These are phyloP conservation scores for Hordeum pubiflorum DNA, from an alignment of 202 grass and related monocot genomes.

Conservation along the genomic window DNA sequence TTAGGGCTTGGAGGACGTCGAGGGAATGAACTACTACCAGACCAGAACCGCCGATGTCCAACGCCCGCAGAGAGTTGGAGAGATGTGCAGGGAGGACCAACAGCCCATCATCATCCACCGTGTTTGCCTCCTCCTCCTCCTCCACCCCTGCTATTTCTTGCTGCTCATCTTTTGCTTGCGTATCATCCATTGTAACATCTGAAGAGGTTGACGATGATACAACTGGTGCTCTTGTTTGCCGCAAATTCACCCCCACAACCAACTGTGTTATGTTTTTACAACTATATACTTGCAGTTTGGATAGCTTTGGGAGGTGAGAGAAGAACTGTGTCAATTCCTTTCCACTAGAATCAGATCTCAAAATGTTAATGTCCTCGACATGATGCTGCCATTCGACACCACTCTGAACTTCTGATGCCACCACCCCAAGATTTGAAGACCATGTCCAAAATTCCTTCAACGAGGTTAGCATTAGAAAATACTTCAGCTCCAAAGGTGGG, in stretches of 20 bases:
- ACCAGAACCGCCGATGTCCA: background rate
- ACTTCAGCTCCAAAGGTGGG: background rate
- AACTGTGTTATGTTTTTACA: background rate
- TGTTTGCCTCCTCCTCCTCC: background rate
- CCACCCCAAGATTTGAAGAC: background rate
- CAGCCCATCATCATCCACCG: background rate
- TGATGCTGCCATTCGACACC: background rate
- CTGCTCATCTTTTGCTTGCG: background rate
- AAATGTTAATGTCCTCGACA: background rate
- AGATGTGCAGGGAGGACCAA: background rate
- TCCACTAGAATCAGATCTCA: background rate
- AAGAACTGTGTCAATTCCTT: background rate
- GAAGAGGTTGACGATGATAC: background rate
- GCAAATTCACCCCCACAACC: background rate
- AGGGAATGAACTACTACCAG: too few species aligned
- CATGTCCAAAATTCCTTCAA: background rate
- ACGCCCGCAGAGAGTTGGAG: background rate
- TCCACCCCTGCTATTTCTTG: background rate
- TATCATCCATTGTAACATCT: background rate
- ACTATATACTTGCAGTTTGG: rapidly evolving
- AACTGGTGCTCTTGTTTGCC: too few species aligned
- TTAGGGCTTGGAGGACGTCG: too few species aligned
- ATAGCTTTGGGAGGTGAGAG: background rate
- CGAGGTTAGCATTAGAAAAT: background rate
- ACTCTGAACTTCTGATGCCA: background rate